Base-by-base conservation (phyloP, 164 flowering plant genomes). In the Macadamia tetraphylla region DNA sequence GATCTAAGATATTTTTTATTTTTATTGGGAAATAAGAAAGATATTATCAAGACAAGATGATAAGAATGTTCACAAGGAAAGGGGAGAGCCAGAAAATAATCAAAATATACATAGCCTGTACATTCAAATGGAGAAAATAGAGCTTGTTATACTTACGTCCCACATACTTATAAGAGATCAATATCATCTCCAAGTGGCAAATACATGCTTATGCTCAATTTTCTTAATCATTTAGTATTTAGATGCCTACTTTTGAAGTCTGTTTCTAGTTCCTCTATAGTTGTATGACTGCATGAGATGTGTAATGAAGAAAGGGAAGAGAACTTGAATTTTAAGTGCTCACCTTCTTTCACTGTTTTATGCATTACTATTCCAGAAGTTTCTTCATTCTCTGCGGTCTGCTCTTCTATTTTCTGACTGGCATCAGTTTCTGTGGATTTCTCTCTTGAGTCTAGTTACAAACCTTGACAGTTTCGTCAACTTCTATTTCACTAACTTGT, bases 341-440 rank as follows among this genome's bases (percentile, higher is more conserved):
- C 40, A 51, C 40, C 11, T 42, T 51, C 58, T 12, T n/a, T 51
- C 66, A 55, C 65, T 15, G 18, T 44, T 70, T 64, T 58, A 60
- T 60, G 55, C 55, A 65, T 51, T 32, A 49, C 44, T 66, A 32
- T 14, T 1, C 30, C 48, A 7, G 46, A 14, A 55, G 49, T 49
- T 68, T 68, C 74, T 52, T 67, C 72, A 35, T 66, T 58, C 46
- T 65, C 46, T 53, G n/a, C 23, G 42, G 23, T 67, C 58, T 43
- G 43, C 64, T 56, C 40, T 67, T 13, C 58, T 49, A 6, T 29
- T 9, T 57, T 43, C 18, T 63, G 62, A 11, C n/a, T 29, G 29
- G 44, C 51, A 62, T 55, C 55, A 9, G 15, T 65, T 63, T 30
- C 63, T 15, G 51, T 18, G 4, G n/a, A 18, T 35, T 29, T 31